Conservation (phyloP, 2,329 filamentous ascomycete genomes). For the Trichoderma pleuroti region DNA sequence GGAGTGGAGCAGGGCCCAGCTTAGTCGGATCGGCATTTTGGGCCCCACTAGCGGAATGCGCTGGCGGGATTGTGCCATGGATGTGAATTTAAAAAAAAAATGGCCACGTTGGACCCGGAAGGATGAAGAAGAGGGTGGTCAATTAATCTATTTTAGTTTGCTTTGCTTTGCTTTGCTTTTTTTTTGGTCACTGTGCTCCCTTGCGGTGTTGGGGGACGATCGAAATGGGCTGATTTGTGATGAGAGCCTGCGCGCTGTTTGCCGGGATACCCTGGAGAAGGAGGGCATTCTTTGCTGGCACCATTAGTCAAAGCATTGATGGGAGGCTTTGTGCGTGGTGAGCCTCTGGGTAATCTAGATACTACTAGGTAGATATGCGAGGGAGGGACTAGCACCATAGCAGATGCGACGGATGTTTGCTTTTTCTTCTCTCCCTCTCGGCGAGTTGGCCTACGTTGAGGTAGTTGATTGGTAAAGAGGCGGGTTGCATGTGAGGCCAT, state of each 20-base stretch:
- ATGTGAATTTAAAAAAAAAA: neutral
- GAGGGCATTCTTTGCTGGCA: neutral
- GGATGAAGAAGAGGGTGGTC: neutral
- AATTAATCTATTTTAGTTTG: constrained; percentile 3
- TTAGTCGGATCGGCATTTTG: neutral
- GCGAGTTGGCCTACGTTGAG: neutral
- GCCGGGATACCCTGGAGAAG: constrained; percentile 1
- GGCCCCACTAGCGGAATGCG: neutral
- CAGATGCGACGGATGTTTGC: neutral
- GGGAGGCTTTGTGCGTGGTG: neutral
- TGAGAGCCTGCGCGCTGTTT: neutral
- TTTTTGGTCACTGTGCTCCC: neutral
- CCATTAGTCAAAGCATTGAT: neutral
- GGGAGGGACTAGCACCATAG: neutral
- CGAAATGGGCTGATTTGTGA: constrained; percentile 2
- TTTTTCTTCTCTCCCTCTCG: neutral
- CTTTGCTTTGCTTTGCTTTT: neutral
- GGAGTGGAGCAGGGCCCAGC: neutral
- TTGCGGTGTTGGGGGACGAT: neutral
- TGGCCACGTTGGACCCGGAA: neutral
- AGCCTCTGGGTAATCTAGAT: neutral
- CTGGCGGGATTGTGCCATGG: neutral
- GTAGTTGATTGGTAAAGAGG: neutral
- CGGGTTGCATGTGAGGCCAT: neutral
- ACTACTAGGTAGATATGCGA: neutral